These are phyloP conservation scores for Sedum album DNA, from an alignment of 164 flowering plant genomes.

Conservation along the genomic window DNA sequence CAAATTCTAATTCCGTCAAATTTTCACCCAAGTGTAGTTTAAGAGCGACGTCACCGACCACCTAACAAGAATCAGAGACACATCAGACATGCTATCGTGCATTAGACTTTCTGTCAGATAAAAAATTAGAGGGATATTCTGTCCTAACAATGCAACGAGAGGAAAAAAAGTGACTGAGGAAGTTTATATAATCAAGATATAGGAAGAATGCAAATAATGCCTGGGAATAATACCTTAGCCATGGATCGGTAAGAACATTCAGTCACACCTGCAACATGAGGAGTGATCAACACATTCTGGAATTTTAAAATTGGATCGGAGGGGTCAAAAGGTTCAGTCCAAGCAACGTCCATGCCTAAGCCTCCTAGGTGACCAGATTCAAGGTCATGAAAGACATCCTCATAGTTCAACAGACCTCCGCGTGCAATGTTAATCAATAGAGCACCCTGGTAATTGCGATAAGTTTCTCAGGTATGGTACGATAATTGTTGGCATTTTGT, in stretches of 20 bases:
- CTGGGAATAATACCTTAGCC: constrained; percentile 59
- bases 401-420: constrained; percentile 76
- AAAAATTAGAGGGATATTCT: no score
- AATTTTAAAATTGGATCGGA: constrained; percentile 62
- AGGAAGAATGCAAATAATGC: background rate
- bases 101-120: no score
- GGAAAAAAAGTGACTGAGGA: no score
- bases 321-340: constrained; percentile 96
- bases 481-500: no score
- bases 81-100: background rate
- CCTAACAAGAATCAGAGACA: constrained; percentile 23
- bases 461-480: background rate
- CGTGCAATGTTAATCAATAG: constrained; percentile 77
- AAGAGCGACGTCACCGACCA: constrained; percentile 81
- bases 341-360: constrained; percentile 82
- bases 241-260: constrained; percentile 67
- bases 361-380: constrained; percentile 84
- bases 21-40: constrained; percentile 65
- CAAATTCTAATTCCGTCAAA: no score
- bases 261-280: constrained; percentile 90
- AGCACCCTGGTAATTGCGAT: constrained; percentile 45
- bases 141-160: no score
- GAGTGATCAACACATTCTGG: constrained; percentile 73
- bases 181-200: background rate
- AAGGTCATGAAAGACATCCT: constrained; percentile 46